Conservation (phyloP, 768 basidiomycete species). For the Rhodocollybia butyracea region DNA sequence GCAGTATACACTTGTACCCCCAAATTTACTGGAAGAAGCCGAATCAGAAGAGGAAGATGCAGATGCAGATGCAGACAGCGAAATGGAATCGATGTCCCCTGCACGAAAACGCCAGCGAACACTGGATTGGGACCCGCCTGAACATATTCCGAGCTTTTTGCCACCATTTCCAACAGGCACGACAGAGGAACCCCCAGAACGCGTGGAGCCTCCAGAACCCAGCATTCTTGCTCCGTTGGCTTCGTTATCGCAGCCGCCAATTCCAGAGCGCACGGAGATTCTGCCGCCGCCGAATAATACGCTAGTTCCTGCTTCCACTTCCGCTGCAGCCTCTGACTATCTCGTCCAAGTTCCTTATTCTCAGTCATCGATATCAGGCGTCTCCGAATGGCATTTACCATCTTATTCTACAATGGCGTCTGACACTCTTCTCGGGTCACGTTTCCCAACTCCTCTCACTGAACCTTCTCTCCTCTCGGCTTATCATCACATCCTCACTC, state of each 20-base stretch:
- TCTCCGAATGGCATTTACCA: constrained; percentile 71
- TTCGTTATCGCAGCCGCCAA: constrained; percentile 32
- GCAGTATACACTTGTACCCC: constrained; percentile 34
- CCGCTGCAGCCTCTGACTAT: constrained; percentile 60
- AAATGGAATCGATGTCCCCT: constrained; percentile 55
- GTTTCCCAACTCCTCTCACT: constrained; percentile 48
- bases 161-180: constrained; percentile 64
- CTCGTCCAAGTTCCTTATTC: constrained; percentile 70
- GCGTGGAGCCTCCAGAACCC: constrained; percentile 31
- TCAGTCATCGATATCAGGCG: constrained; percentile 63
- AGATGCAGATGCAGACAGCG: constrained; percentile 28
- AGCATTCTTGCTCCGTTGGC: constrained; percentile 29
- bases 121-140: constrained; percentile 56
- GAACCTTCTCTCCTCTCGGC: constrained; percentile 65
- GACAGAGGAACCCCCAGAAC: constrained; percentile 23
- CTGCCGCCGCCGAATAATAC: constrained; percentile 15
- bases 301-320: constrained; percentile 42
- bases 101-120: constrained; percentile 56
- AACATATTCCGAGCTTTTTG: constrained; percentile 62
- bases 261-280: constrained; percentile 27
- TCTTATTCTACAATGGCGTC: constrained; percentile 27
- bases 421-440: constrained; percentile 17
- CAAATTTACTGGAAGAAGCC: constrained; percentile 11
- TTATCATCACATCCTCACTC: constrained; percentile 76
- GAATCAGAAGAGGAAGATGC: constrained; percentile 18